Conservation (phyloP, 441 rosid species). For the Biscutella auriculata region DNA sequence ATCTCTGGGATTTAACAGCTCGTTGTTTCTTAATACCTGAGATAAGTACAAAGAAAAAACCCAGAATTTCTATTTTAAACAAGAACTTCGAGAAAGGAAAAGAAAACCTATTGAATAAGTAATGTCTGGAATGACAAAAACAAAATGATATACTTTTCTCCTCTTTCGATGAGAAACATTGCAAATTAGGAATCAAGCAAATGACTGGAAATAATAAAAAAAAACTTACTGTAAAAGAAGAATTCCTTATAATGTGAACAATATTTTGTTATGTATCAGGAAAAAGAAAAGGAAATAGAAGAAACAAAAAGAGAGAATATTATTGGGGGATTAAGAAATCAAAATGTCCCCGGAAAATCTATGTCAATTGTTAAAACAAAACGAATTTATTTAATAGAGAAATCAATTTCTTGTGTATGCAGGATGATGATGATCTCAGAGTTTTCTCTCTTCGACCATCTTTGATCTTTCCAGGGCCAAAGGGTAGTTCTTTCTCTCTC, state of each 20-base stretch:
- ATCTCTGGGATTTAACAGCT: slow-evolving; percentile 22
- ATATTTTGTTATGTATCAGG: neutral
- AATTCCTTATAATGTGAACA: neutral
- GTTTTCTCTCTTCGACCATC: slow-evolving; percentile 26
- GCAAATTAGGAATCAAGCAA: slow-evolving; percentile 3
- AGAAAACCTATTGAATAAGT: slow-evolving; percentile 46
- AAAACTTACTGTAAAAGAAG: slow-evolving; percentile 15
- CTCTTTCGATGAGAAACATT: neutral
- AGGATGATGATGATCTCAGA: slow-evolving; percentile 39
- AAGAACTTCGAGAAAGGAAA: neutral
- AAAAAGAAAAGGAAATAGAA: neutral
- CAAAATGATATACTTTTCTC: neutral
- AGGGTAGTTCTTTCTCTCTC: slow-evolving; percentile 21
- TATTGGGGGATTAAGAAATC: slow-evolving; percentile 8
- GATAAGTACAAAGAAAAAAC: neutral
- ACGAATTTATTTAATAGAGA: neutral
- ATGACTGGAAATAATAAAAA: neutral
- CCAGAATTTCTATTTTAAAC: neutral
- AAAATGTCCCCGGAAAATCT: slow-evolving; percentile 11
- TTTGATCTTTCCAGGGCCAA: slow-evolving; percentile 24
- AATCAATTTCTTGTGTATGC: slow-evolving; percentile 3
- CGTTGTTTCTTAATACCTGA: slow-evolving; percentile 26
- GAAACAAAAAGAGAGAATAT: slow-evolving; percentile 2
- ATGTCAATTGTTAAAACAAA: neutral
- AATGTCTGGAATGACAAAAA: slow-evolving; percentile 22